These are phyloP conservation scores for Scenedesmus sp. DNA, from an alignment of 163 green algal genomes.

Conservation along the genomic window DNA sequence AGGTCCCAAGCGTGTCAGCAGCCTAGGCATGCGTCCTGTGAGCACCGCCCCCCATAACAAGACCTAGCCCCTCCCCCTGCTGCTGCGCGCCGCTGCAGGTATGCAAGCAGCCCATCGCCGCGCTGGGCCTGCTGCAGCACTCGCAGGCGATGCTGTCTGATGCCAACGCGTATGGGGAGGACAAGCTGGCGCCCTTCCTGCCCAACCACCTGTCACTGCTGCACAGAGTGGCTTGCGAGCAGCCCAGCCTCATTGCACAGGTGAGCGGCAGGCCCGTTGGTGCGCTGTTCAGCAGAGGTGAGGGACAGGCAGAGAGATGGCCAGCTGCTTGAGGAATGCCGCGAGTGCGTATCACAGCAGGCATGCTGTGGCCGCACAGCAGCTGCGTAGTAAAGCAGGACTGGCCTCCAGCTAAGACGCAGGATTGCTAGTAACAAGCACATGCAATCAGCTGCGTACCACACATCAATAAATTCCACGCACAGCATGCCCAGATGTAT, in stretches of 20 bases:
- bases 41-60: background rate
- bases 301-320: too few species aligned
- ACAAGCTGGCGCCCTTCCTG: constrained; percentile 32
- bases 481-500: too few species aligned
- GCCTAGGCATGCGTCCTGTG: background rate
- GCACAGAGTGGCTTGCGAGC: constrained; percentile 55
- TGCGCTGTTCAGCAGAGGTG: too few species aligned
- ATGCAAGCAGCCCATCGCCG: constrained; percentile 38
- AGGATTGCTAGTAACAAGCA: too few species aligned
- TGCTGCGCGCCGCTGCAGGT: background rate
- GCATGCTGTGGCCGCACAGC: too few species aligned
- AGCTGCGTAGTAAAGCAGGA: too few species aligned
- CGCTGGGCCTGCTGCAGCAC: constrained; percentile 47
- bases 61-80: background rate
- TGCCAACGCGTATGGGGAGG: background rate
- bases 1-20: background rate
- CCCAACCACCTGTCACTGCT: constrained; percentile 50
- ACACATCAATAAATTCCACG: too few species aligned
- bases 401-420: too few species aligned
- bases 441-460: too few species aligned
- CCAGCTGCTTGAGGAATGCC: background rate
- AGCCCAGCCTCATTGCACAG: constrained; percentile 55
- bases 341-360: too few species aligned
- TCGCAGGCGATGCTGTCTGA: background rate
- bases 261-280: background rate